These are phyloP conservation scores for Skeletonema grethae DNA, from an alignment of 108 stramenopile species.

Conservation along the genomic window DNA sequence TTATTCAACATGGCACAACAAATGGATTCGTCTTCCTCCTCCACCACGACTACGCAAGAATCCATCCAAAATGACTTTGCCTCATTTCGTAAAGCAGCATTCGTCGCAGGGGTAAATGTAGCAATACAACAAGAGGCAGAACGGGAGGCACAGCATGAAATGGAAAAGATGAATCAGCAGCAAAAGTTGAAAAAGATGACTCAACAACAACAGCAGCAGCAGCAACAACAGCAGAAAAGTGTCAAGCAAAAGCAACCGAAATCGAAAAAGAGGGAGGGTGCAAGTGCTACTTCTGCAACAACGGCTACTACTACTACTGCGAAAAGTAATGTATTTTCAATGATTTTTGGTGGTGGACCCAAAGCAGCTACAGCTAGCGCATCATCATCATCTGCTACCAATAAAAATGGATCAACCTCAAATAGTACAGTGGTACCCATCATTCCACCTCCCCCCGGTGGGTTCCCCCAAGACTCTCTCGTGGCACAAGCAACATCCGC, in stretches of 20 bases:
- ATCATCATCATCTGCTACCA: not conserved
- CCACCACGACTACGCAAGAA: not conserved
- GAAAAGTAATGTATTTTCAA: conserved; percentile 19
- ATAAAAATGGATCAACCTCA: conserved; percentile 1
- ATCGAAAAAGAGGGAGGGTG: conserved; percentile 3
- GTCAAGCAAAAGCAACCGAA: conserved; percentile 1
- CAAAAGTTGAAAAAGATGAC: conserved; percentile 1
- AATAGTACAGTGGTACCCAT: not conserved
- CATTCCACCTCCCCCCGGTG: conserved; percentile 2
- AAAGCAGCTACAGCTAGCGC: not conserved
- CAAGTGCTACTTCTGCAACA: not conserved
- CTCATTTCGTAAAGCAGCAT: conserved; percentile 22
- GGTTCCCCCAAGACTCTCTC: not conserved
- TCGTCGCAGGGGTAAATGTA: conserved; percentile 31
- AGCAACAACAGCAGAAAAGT: conserved; percentile 2
- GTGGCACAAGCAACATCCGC: conserved; percentile 2
- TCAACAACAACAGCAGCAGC: not conserved
- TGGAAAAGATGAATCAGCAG: conserved; percentile 2
- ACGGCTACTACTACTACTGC: conserved; percentile 6
- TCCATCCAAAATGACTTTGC: conserved; percentile 14
- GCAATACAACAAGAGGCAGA: conserved; percentile 19
- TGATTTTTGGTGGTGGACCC: conserved; percentile 18
- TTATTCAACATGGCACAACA: not conserved
- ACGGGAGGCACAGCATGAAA: conserved; percentile 3
- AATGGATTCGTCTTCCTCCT: not conserved